Base-by-base conservation (phyloP, 768 basidiomycete genomes). In the Mrakia hoshinonis region DNA sequence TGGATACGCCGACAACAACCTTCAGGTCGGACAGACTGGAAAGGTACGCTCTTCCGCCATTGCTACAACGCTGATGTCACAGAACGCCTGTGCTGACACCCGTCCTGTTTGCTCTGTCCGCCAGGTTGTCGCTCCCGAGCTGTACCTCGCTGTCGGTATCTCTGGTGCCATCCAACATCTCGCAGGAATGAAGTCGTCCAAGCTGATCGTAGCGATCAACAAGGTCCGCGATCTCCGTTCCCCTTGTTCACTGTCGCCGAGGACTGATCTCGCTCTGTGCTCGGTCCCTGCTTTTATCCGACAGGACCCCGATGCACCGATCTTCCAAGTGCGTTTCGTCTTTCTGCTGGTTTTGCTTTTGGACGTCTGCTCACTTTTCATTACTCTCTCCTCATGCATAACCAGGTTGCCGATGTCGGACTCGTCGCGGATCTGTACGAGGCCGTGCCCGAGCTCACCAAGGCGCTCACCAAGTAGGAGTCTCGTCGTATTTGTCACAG, bases 11-110 rank as follows among this genome's bases (percentile, higher is more conserved):
- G 96, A 98, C 80, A 98, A 98, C 81, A 93, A 91, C 4, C 78
- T 97, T 64, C 96, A 99, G 80, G 96, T 99, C n/a, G 96, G 96
- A 29, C 96, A 99, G 82, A 99, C 96, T 0, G 96, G 96, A 68
- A 98, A 98, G 81, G 78, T 78, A 65, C 62, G 76, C 73, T 20
- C 2, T 26, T 13, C 7, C 22, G 0, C 26, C 36, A 54, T 29
- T 43, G 15, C n/a, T 0, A 47, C 51, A 13, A 1, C n/a, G 15
- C 36, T 12, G 3, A n/a, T 24, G 9, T 69, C 52, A 22, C 34
- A 18, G 31, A 10, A 2, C 13, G 48, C 4, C 61, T 36, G 24
- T 22, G 7, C 64, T 70, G 46, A 29, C 39, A n/a, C 26, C 26
- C 22, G 12, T 63, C 10, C 43, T 20, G 13, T 31, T 43, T 43